Base-by-base conservation (phyloP, 352 stramenopile species). In the Pythium diclinum region DNA sequence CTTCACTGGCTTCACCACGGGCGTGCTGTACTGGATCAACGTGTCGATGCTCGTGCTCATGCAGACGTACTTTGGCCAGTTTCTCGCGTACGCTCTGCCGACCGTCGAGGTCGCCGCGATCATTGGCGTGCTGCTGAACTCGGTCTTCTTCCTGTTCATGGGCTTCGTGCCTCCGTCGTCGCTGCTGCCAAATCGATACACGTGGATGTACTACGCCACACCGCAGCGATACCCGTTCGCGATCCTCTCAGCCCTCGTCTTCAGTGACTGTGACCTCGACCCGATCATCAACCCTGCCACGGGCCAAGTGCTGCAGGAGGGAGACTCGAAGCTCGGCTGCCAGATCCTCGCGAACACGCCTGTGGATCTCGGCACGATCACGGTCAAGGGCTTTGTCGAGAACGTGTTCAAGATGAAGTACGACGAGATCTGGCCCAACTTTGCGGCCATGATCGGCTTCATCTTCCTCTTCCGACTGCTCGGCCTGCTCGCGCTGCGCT, bases 31-130 rank as follows among this genome's bases (percentile, higher is more conserved):
- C 57, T 79, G 81, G 49, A 73, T 91, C 25, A 79, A 75, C 11
- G 75, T 94, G 38, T 73, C 68, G 13, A 17, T 96, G 46, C 85
- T 64, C 58, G 54, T 92, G 9, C 70, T 81, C 52, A 65, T 81
- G 60, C 77, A 83, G 53, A 89, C 85, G 6, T 94, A 85, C 71
- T 75, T 87, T 40, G 83, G 77, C 16, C 83, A 97, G 63, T 83
- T 92, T 53, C 77, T 96, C 48, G 79, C 84, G 49, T 78, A 77
- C 10, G 62, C 71, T 3, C 54, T 88, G 52, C 83, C 81, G 14
- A 73, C 59, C 6, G 61, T 84, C 19, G 69, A 84, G 36, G 67
- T 82, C 17, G 78, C 80, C 2, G 65, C 69, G 11, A 64, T 83
- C 19, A 71, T 67, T 4, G 74, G 71, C 28, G 69, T 74, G 23